Percentiles rank a stretch among this genome's conserved stretches.
Conservation (phyloP, 805 yeast genomes). For the Ogataea ramenticola region DNA sequence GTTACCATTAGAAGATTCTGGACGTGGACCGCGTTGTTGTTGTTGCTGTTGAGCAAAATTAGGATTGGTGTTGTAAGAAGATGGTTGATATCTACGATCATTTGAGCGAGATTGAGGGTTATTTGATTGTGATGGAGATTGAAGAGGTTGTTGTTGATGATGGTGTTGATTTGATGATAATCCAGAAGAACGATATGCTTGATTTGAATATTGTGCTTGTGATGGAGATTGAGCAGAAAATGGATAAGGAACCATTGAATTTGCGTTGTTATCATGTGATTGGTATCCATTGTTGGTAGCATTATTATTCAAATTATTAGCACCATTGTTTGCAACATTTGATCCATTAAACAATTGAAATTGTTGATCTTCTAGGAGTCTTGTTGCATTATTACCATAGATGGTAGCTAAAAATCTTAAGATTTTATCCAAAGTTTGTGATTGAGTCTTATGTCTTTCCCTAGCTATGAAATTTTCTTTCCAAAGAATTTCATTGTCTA, state of each 20-base stretch:
- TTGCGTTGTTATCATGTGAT: conserved; percentile 1
- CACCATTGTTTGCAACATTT: conserved; percentile 11
- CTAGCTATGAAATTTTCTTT: conserved; percentile 77
- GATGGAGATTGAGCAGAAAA: conserved; percentile 1
- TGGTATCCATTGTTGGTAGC: neutral
- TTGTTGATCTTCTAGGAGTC: conserved; percentile 20
- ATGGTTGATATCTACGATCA: neutral
- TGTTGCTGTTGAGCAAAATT: neutral
- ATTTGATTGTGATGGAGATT: neutral
- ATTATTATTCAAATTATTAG: conserved; percentile 1
- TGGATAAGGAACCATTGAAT: neutral
- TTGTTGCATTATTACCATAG: conserved; percentile 56
- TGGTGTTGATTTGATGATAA: too few species aligned
- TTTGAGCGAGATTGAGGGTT: too few species aligned
- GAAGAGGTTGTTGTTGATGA: conserved; percentile 5
- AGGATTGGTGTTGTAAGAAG: neutral
- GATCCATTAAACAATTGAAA: conserved; percentile 2
- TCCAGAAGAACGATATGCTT: too few species aligned
- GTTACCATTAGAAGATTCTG: too few species aligned
- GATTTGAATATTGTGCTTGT: conserved; percentile 1
- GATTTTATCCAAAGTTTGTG: conserved; percentile 82
- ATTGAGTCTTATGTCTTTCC: conserved; percentile 79
- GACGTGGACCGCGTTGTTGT: too few species aligned
- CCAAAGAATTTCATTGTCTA: conserved; percentile 90
- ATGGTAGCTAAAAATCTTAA: conserved; percentile 80